Evolutionary conservation across 2,329 filamentous ascomycete species (phyloP).

Genomic region (Colletotrichum aenigma): DNA sequence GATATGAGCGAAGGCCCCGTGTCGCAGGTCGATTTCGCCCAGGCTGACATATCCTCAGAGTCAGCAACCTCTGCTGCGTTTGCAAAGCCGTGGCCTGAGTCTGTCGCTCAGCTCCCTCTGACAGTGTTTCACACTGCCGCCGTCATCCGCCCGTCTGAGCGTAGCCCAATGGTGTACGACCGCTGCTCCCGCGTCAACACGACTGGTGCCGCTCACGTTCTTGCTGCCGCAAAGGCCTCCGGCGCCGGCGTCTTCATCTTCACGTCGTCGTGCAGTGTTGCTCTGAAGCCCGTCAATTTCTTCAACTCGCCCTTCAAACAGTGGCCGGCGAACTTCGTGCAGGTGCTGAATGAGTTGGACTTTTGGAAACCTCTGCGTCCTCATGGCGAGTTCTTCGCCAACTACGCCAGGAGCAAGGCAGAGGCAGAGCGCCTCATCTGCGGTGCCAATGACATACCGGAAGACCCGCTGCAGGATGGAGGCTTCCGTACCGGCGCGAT

Average conservation of each 20-base stretch:
- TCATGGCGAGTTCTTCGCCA: slow-evolving; percentile 48
- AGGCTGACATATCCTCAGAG: slow-evolving; percentile 55
- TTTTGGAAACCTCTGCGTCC: slow-evolving; percentile 41
- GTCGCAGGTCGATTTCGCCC: slow-evolving; percentile 42
- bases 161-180: slow-evolving; percentile 47
- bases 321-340: slow-evolving; percentile 42
- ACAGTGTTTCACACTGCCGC: slow-evolving; percentile 65
- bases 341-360: slow-evolving; percentile 50
- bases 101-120: slow-evolving; percentile 46
- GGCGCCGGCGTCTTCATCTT: slow-evolving; percentile 56
- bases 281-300: slow-evolving; percentile 43
- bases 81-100: slow-evolving; percentile 46
- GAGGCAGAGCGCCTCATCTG: slow-evolving; percentile 56
- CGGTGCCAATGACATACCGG: slow-evolving; percentile 36
- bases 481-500: slow-evolving; percentile 58
- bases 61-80: slow-evolving; percentile 50
- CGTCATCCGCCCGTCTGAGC: slow-evolving; percentile 55
- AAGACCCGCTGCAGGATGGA: slow-evolving; percentile 18
- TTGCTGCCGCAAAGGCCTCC: slow-evolving; percentile 47
- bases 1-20: slow-evolving; percentile 43
- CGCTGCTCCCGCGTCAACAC: slow-evolving; percentile 54
- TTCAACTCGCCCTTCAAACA: slow-evolving; percentile 48
- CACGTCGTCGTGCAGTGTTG: slow-evolving; percentile 54
- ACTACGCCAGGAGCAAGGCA: slow-evolving; percentile 57
- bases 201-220: slow-evolving; percentile 51